phyloP scores from a whole-genome alignment of 2,329 filamentous ascomycete species.

The Sordariomycetes sp. region DNA sequence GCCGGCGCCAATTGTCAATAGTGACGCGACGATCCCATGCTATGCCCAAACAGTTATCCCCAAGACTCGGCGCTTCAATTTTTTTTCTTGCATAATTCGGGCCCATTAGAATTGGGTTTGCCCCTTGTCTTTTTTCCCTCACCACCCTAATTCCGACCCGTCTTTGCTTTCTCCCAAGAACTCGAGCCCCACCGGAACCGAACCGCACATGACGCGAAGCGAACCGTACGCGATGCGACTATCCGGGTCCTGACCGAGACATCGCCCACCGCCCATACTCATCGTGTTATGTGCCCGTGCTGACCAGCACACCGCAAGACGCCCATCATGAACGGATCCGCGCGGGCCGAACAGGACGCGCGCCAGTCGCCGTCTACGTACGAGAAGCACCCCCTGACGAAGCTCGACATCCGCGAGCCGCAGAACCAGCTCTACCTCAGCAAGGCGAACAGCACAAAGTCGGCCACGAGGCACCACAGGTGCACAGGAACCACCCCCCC shows the following conservation, averaged over 20 bases:
- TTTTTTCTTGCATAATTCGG: neutral
- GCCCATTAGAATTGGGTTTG: neutral
- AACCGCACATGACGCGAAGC: constrained; percentile 1
- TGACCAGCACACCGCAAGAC: neutral
- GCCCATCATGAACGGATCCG: neutral
- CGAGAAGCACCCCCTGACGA: neutral
- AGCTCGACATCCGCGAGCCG: constrained; percentile 12
- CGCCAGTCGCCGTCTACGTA: neutral
- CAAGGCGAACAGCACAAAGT: neutral
- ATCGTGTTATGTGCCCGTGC: constrained; percentile 2
- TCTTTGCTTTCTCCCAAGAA: neutral
- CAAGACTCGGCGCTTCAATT: neutral
- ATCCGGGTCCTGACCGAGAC: neutral
- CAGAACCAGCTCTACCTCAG: neutral
- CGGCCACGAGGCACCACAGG: neutral
- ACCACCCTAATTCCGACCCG: neutral
- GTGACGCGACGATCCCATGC: neutral
- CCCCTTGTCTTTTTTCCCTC: neutral
- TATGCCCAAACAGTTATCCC: neutral
- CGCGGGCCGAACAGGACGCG: neutral
- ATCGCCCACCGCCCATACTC: neutral
- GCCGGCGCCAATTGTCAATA: neutral
- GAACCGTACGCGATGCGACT: constrained; percentile 3
- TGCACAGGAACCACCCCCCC: neutral
- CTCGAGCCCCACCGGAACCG: neutral